A percentile compares a stretch with the other conserved stretches of the same genome.
Conservation (phyloP, 2,329 filamentous ascomycete genomes). For the Botrytis paeoniae region DNA sequence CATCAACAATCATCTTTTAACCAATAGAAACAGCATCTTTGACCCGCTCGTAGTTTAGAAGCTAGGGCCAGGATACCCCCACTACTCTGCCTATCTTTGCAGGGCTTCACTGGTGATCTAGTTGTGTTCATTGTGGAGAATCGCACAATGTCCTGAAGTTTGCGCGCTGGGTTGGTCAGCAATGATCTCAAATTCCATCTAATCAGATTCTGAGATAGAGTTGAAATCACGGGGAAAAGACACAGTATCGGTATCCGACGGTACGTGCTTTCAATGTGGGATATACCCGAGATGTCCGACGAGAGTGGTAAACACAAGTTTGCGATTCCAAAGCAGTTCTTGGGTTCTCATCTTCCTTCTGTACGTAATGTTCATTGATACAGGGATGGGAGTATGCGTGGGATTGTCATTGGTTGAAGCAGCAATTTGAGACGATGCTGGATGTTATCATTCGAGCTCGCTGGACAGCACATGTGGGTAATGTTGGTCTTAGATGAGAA, state of each 20-base stretch:
- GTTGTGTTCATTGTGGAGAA: no score
- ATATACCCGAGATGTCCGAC: background rate
- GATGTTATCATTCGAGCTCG: background rate
- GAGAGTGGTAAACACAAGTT: background rate
- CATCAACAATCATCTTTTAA: background rate
- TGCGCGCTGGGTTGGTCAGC: background rate
- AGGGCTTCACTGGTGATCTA: no score
- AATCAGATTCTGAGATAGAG: background rate
- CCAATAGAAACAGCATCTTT: background rate
- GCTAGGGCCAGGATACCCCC: background rate
- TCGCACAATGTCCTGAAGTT: background rate
- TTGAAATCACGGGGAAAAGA: background rate
- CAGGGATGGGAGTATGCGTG: background rate
- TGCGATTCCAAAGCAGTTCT: background rate
- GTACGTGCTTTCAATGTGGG: no score
- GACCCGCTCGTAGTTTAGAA: background rate
- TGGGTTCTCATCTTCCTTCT: background rate
- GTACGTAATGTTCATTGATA: background rate
- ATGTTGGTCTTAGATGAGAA: background rate
- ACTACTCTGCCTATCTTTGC: background rate
- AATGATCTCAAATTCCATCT: background rate
- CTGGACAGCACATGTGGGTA: background rate
- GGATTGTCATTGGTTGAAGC: background rate
- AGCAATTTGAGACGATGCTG: background rate
- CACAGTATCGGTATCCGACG: background rate